Conservation (phyloP, 202 grass and related monocot genomes). For the Schoenoplectus triqueter region DNA sequence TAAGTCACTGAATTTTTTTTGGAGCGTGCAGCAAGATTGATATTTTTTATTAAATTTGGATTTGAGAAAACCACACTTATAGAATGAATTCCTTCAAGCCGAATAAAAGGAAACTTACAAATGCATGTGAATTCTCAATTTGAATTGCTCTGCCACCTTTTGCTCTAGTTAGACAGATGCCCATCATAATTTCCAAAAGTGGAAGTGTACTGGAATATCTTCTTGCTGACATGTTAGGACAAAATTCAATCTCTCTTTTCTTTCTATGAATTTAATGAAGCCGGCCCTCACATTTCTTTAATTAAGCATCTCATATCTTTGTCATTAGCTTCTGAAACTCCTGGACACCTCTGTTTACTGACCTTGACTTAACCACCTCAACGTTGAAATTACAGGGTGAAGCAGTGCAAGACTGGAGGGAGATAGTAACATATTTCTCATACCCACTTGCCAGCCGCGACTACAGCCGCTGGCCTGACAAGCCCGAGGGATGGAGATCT, state of each 20-base stretch:
- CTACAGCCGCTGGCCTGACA: constrained; percentile 87
- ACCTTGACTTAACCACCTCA: neutral
- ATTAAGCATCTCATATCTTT: neutral
- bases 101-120: neutral
- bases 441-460: constrained; percentile 67
- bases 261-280: neutral
- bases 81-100: neutral
- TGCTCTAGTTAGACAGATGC: neutral
- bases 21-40: neutral
- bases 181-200: neutral
- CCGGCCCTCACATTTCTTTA: neutral
- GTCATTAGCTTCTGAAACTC: neutral
- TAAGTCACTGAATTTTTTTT: neutral
- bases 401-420: constrained; percentile 81
- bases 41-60: constrained; percentile 10
- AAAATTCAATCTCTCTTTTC: neutral
- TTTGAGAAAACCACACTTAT: neutral
- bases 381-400: constrained; percentile 58
- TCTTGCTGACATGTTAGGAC: neutral
- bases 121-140: neutral
- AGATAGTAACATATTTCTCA: constrained; percentile 96
- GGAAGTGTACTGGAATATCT: neutral
- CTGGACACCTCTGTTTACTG: too few species aligned
- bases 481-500: constrained; percentile 61
- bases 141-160: constrained; percentile 4